Percentiles rank a stretch among this genome's conserved stretches.
phyloP scores from a whole-genome alignment of 305 asterid species.

The Fraxinus paxiana region DNA sequence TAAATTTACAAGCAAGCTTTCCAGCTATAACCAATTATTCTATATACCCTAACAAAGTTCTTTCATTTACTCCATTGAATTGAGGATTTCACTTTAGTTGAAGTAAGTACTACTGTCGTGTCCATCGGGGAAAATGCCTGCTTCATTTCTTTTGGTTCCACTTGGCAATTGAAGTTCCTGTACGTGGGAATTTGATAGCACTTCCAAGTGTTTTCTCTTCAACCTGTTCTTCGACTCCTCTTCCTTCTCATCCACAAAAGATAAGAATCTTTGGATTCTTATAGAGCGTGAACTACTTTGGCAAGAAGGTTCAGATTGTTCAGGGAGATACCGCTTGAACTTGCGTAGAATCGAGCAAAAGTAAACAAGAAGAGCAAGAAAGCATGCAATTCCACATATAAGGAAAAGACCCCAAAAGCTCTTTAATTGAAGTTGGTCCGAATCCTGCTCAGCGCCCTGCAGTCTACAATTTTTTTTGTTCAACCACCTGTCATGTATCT shows the following conservation, averaged over 20 bases:
- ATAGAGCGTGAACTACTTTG: conserved; percentile 29
- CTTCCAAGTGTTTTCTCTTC: conserved; percentile 47
- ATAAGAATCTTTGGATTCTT: conserved; percentile 45
- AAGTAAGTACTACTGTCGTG: conserved; percentile 21
- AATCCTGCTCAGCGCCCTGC: conserved; percentile 25
- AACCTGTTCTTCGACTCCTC: conserved; percentile 39
- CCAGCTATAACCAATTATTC: neutral
- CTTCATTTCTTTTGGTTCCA: conserved; percentile 18
- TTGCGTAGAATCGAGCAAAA: conserved; percentile 37
- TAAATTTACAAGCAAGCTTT: neutral
- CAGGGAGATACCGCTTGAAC: conserved; percentile 43
- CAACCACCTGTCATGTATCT: conserved; percentile 61
- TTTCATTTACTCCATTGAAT: neutral
- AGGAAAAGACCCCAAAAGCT: conserved; percentile 77
- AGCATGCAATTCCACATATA: conserved; percentile 50
- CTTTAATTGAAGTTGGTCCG: conserved; percentile 48
- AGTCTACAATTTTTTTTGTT: conserved; percentile 31
- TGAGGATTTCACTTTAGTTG: conserved; percentile 11
- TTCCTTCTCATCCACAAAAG: conserved; percentile 66
- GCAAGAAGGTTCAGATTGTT: conserved; percentile 19
- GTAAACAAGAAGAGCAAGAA: conserved; percentile 47
- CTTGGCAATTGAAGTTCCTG: neutral
- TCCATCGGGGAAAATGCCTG: conserved; percentile 16
- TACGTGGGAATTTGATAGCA: neutral
- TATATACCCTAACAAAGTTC: neutral